phyloP scores from a whole-genome alignment of 2,329 filamentous ascomycete genomes.

The Fusarium pininemorale region DNA sequence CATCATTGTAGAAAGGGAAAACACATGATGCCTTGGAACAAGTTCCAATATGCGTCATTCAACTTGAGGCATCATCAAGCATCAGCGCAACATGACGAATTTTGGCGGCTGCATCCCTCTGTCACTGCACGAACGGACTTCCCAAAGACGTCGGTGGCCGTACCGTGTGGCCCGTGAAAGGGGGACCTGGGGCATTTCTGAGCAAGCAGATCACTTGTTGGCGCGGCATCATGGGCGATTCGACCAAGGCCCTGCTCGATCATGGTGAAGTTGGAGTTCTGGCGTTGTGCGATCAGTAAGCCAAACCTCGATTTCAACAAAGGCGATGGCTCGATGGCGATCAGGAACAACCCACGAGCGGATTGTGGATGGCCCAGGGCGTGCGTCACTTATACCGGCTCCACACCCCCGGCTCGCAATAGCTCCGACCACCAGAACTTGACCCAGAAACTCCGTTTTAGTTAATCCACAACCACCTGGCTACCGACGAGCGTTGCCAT shows the following conservation, averaged over 20 bases:
- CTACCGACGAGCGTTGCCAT: slow-evolving; percentile 31
- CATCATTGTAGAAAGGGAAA: slow-evolving; percentile 3
- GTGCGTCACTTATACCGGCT: slow-evolving; percentile 16
- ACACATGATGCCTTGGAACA: slow-evolving; percentile 25
- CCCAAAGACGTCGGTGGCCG: slow-evolving; percentile 25
- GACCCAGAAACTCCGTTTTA: slow-evolving; percentile 25
- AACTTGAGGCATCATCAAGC: slow-evolving; percentile 10
- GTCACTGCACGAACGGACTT: slow-evolving; percentile 10
- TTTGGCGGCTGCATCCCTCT: slow-evolving; percentile 5
- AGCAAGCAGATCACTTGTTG: slow-evolving; percentile 29
- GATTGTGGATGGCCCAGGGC: slow-evolving; percentile 9
- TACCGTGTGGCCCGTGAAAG: slow-evolving; percentile 31
- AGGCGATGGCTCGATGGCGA: slow-evolving; percentile 41
- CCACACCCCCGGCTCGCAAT: slow-evolving; percentile 29
- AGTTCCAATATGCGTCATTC: slow-evolving; percentile 22
- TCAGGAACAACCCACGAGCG: slow-evolving; percentile 39
- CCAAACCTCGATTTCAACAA: slow-evolving; percentile 45
- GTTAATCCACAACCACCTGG: slow-evolving; percentile 30
- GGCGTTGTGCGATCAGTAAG: slow-evolving; percentile 42
- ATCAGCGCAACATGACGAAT: slow-evolving; percentile 25
- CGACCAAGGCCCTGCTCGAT: slow-evolving; percentile 16
- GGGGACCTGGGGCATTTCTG: slow-evolving; percentile 18
- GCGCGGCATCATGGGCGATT: slow-evolving; percentile 23
- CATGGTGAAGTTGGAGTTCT: slow-evolving; percentile 30
- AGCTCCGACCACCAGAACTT: slow-evolving; percentile 27